Evolutionary conservation across 768 basidiomycete species (phyloP).

Genomic region (Boletellus ananas): DNA sequence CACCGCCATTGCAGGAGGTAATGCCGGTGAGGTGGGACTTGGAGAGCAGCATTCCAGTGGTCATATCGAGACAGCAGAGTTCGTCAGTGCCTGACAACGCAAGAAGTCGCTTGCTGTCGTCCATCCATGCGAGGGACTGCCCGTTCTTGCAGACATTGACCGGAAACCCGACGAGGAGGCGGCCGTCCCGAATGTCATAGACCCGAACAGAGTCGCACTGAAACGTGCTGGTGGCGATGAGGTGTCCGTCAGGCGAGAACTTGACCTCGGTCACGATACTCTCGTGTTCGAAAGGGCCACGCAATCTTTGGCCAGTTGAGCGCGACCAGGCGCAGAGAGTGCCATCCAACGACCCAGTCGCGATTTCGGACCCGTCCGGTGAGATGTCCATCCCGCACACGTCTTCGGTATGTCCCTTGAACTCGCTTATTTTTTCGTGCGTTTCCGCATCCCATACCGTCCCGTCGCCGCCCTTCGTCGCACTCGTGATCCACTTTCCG

Average conservation of each 20-base stretch:
- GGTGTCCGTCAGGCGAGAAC: slow-evolving; percentile 1
- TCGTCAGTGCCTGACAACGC: not conserved
- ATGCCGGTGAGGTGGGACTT: too few species aligned
- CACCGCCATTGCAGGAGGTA: too few species aligned
- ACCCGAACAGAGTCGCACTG: not conserved
- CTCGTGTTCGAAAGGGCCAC: not conserved
- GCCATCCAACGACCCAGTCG: not conserved
- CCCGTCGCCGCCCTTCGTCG: not conserved
- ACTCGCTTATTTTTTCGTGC: not conserved
- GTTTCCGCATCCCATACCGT: not conserved
- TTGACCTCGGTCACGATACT: not conserved
- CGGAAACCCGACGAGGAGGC: not conserved
- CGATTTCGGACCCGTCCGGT: not conserved
- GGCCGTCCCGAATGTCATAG: not conserved
- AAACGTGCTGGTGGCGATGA: not conserved
- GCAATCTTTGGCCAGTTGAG: too few species aligned
- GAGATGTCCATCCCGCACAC: slow-evolving; percentile 1
- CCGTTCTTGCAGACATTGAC: too few species aligned
- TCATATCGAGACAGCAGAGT: not conserved
- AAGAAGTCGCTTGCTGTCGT: not conserved
- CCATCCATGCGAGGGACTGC: slow-evolving; percentile 1
- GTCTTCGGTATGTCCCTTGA: not conserved
- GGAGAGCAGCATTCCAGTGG: not conserved
- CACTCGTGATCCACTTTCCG: slow-evolving; percentile 1
- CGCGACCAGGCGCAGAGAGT: not conserved